Base-by-base conservation (phyloP, 805 yeast species). In the Blastobotrys terrestris region DNA sequence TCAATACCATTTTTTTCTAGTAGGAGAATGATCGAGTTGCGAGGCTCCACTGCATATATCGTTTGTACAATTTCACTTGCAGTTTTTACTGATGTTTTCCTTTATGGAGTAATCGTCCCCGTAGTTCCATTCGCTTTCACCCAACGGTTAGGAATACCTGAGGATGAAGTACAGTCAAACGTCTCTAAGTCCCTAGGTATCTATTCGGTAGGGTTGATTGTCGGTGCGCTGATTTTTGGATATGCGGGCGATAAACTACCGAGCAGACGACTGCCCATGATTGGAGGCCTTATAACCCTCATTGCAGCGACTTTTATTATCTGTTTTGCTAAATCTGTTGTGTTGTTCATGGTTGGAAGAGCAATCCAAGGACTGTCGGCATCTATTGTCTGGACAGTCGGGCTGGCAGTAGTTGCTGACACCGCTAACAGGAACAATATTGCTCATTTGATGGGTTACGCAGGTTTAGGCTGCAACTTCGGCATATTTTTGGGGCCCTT, bases 381-480 rank as follows among this genome's bases (percentile, higher is more conserved):
- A 14, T 67, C 64, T 7, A 55, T 65, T 3, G 69, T 67, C 18
- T 68, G 72, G 72, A 59, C 65, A 1, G 68, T 64, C 6, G 72
- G 72, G 2, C 51, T 68, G 44, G 69, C 72, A 3, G 59, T 68
- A 22, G 42, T 68, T 11, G 57, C 63, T 11, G 69, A 68, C 49
- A 59, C 64, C 1, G 65, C 64, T 7, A 56, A 61, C 6, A 59
- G 62, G 8, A 63, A 62, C 14, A 53, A 61, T 14, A 49, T 67
- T 11, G 72, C 68, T 19, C 55, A 60, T 18, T 50, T 56, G 19
- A 56, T 68, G 63, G 63, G 69, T 18, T 55, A 60, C 48, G 67
- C 67, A 2, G 63, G 64, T n/a, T 52, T 61, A 19, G 67, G 62
- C 3, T 53, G 64, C 54, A 56, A 65, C 19, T 19, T 67, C 39